Percentiles rank a stretch among this genome's conserved stretches.
phyloP scores from a whole-genome alignment of 768 basidiomycete genomes.

The Pisolithus sp. region DNA sequence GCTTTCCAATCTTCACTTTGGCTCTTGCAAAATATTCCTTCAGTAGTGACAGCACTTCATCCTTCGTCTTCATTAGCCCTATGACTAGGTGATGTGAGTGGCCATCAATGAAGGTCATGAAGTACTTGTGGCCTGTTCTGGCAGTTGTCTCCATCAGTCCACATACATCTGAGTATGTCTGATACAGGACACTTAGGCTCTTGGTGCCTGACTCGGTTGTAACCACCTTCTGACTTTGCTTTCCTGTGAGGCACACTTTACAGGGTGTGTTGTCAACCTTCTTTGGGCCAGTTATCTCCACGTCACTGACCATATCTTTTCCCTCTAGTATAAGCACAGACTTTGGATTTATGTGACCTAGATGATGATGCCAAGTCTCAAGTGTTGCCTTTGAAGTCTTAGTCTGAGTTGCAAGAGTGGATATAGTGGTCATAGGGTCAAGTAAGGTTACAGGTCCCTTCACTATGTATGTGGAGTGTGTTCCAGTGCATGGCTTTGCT shows the following conservation, averaged over 20 bases:
- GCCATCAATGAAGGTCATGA: conserved; percentile 16
- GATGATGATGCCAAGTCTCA: not conserved
- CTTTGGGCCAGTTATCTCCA: not conserved
- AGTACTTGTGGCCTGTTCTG: conserved; percentile 7
- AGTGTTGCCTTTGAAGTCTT: not conserved
- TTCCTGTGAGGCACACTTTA: conserved; percentile 17
- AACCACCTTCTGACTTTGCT: conserved; percentile 12
- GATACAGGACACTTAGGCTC: not conserved
- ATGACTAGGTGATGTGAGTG: conserved; percentile 12
- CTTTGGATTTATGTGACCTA: not conserved
- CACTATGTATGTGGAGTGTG: not conserved
- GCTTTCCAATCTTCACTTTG: conserved; percentile 11
- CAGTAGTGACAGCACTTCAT: conserved; percentile 6
- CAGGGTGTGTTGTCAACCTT: conserved; percentile 2
- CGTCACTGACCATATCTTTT: conserved; percentile 4
- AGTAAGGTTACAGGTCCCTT: not conserved
- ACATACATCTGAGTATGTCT: conserved; percentile 15
- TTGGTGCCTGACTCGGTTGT: conserved; percentile 3
- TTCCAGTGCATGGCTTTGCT: not conserved
- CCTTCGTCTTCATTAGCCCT: conserved; percentile 2
- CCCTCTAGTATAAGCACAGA: not conserved
- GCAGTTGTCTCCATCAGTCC: conserved; percentile 11
- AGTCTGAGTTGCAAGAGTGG: not conserved
- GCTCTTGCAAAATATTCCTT: conserved; percentile 8
- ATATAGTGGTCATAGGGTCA: not conserved